These are phyloP conservation scores for Darksidea phi DNA, from an alignment of 495 filamentous ascomycete genomes.

Conservation along the genomic window DNA sequence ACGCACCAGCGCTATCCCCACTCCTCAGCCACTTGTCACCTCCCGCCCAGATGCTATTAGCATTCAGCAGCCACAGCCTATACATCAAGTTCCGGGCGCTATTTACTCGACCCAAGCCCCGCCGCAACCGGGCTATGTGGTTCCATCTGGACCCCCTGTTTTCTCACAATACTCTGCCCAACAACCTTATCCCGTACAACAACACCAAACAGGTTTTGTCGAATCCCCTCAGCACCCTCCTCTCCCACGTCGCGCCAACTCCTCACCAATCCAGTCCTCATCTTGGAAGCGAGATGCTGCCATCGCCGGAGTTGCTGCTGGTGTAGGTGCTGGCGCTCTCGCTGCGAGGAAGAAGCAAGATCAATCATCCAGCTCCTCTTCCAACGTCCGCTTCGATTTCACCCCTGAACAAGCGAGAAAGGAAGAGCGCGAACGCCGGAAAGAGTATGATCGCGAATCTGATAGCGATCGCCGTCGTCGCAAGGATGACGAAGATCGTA, in stretches of 20 bases:
- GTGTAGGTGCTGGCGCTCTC: slow-evolving; percentile 32
- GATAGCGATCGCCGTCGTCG: slow-evolving; percentile 24
- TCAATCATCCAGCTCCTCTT: slow-evolving; percentile 27
- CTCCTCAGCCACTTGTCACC: slow-evolving; percentile 24
- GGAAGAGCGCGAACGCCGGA: slow-evolving; percentile 27
- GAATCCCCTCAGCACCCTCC: slow-evolving; percentile 14
- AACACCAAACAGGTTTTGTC: slow-evolving; percentile 9
- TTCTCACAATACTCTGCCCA: slow-evolving; percentile 30
- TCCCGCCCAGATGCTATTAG: slow-evolving; percentile 37
- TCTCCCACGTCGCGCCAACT: slow-evolving; percentile 30
- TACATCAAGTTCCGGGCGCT: slow-evolving; percentile 37
- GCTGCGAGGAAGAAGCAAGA: slow-evolving; percentile 21
- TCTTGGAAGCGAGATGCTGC: slow-evolving; percentile 37
- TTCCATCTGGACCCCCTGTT: slow-evolving; percentile 39
- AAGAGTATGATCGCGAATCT: slow-evolving; percentile 31
- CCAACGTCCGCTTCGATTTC: slow-evolving; percentile 40
- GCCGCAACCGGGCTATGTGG: slow-evolving; percentile 28
- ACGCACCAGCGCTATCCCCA: slow-evolving; percentile 20
- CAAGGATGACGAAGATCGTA: slow-evolving; percentile 23
- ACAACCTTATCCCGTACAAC: slow-evolving; percentile 5
- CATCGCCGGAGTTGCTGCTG: slow-evolving; percentile 38
- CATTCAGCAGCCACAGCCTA: slow-evolving; percentile 45
- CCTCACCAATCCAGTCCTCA: slow-evolving; percentile 17
- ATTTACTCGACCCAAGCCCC: slow-evolving; percentile 30
- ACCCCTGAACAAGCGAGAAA: slow-evolving; percentile 39